These are phyloP conservation scores for Gilbertella persicaria DNA, from an alignment of 371 early-diverging fungal species.

Conservation along the genomic window DNA sequence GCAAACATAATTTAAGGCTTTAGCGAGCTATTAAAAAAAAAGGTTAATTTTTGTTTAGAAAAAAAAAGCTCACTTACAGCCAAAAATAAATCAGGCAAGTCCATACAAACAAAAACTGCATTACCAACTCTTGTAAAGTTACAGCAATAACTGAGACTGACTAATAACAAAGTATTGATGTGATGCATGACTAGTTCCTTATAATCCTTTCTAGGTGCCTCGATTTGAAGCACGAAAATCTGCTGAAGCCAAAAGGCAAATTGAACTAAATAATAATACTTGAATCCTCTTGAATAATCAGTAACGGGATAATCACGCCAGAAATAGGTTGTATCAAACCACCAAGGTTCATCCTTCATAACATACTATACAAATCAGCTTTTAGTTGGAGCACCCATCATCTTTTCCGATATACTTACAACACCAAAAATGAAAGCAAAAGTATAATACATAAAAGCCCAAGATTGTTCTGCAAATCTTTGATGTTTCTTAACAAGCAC, in stretches of 20 bases:
- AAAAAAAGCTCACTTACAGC: constrained; percentile 57
- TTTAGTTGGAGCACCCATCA: too few species aligned
- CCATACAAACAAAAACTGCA: constrained; percentile 78
- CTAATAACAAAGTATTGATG: constrained; percentile 67
- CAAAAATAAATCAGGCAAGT: constrained; percentile 74
- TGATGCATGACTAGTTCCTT: constrained; percentile 71
- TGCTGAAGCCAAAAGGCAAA: constrained; percentile 79
- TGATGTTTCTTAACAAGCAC: constrained; percentile 50
- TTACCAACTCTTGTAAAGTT: constrained; percentile 79
- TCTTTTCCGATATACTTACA: constrained; percentile 54
- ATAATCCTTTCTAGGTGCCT: constrained; percentile 77
- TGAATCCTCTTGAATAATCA: constrained; percentile 57
- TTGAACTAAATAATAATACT: constrained; percentile 72
- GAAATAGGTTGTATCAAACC: constrained; percentile 66
- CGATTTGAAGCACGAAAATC: constrained; percentile 71
- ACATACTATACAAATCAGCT: too few species aligned
- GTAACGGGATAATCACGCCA: constrained; percentile 69
- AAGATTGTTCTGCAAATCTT: constrained; percentile 75
- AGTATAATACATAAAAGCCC: constrained; percentile 64
- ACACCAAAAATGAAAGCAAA: constrained; percentile 46
- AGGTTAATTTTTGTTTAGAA: not conserved
- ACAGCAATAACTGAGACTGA: constrained; percentile 64
- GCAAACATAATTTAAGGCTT: constrained; percentile 58
- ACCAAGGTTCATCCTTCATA: constrained; percentile 62
- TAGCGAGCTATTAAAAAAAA: constrained; percentile 47